These are phyloP conservation scores for Pugionium dolabratum DNA, from an alignment of 345 rosid species.

Conservation along the genomic window DNA sequence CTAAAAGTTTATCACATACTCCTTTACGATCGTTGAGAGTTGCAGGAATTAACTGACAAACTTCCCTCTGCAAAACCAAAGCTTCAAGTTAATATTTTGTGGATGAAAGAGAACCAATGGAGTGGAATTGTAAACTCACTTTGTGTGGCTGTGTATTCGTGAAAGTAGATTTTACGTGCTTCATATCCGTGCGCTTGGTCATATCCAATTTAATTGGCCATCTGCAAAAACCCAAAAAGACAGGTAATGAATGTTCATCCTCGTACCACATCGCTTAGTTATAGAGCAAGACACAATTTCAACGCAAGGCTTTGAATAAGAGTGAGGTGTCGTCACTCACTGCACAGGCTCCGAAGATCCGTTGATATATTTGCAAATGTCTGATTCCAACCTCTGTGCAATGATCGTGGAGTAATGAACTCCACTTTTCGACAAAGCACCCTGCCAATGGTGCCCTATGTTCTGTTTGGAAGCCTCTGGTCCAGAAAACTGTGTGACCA, in stretches of 20 bases:
- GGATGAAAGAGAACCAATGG: slow-evolving; percentile 5
- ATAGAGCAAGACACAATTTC: slow-evolving; percentile 25
- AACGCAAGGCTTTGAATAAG: slow-evolving; percentile 16
- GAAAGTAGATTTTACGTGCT: slow-evolving; percentile 75
- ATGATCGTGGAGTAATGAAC: slow-evolving; percentile 80
- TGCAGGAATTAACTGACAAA: slow-evolving; percentile 78
- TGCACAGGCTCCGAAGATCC: slow-evolving; percentile 78
- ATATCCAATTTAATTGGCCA: slow-evolving; percentile 93
- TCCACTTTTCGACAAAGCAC: slow-evolving; percentile 82
- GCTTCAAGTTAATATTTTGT: slow-evolving; percentile 2
- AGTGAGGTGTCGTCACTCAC: slow-evolving; percentile 50
- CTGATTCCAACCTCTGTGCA: slow-evolving; percentile 71
- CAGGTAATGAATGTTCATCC: slow-evolving; percentile 25
- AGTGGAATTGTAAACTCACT: slow-evolving; percentile 49
- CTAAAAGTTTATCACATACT: slow-evolving; percentile 49
- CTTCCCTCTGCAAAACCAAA: slow-evolving; percentile 77
- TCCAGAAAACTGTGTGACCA: slow-evolving; percentile 45
- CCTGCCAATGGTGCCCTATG: slow-evolving; percentile 72
- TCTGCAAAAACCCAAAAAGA: slow-evolving; percentile 52
- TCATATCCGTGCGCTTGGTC: slow-evolving; percentile 92
- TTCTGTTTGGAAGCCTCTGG: slow-evolving; percentile 49
- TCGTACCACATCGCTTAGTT: slow-evolving; percentile 25
- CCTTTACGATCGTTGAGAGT: slow-evolving; percentile 71
- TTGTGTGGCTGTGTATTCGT: slow-evolving; percentile 69
- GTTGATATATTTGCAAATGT: slow-evolving; percentile 71